A percentile compares a stretch with the other conserved stretches of the same genome.
phyloP scores from a whole-genome alignment of 164 flowering plant genomes.

The Pachysandra terminalis region DNA sequence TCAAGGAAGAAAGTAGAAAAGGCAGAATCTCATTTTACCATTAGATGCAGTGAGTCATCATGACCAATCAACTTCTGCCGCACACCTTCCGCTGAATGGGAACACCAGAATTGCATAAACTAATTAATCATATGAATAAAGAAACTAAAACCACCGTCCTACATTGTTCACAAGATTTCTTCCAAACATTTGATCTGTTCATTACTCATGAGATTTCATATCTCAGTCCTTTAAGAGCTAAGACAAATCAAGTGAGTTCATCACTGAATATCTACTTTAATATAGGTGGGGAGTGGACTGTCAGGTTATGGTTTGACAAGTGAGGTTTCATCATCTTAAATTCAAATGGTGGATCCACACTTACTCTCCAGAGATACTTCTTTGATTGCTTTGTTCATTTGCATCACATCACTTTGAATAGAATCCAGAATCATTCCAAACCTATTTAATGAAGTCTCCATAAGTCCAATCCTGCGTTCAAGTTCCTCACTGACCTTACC shows the following conservation, averaged over 20 bases:
- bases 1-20: slow-evolving; percentile 4
- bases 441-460: slow-evolving; percentile 72
- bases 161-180: background rate
- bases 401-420: slow-evolving; percentile 84
- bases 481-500: slow-evolving; percentile 78
- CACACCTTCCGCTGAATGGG: slow-evolving; percentile 59
- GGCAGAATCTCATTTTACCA: slow-evolving; percentile 43
- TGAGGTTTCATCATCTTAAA: too few relatives aligned
- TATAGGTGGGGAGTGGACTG: too few relatives aligned
- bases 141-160: background rate
- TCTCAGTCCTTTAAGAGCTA: background rate
- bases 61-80: slow-evolving; percentile 56
- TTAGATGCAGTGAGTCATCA: slow-evolving; percentile 55
- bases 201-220: background rate
- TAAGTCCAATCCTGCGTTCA: slow-evolving; percentile 65
- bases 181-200: background rate
- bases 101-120: slow-evolving; percentile 11
- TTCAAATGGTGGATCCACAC: too few relatives aligned
- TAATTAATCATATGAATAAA: background rate
- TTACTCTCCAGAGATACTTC: slow-evolving; percentile 65
- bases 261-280: too few relatives aligned
- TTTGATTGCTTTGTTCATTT: slow-evolving; percentile 76
- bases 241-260: too few relatives aligned
- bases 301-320: too few relatives aligned
- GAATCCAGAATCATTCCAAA: slow-evolving; percentile 80